Evolutionary conservation across 1,284 basidiomycete species (phyloP).

Genomic region (Trichosporon coremiiforme): DNA sequence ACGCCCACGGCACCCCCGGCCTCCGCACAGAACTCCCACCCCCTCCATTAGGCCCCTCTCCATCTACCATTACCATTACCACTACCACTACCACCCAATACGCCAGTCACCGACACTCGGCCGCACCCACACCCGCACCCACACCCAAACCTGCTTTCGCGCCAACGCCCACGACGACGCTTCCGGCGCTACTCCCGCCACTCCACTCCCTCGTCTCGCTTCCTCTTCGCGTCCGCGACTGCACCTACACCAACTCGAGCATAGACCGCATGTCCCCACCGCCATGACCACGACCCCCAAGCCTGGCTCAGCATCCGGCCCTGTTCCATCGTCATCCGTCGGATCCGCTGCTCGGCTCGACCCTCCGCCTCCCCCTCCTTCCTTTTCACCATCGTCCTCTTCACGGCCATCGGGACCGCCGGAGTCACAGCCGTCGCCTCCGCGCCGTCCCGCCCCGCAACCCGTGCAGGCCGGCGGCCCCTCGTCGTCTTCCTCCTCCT

Average conservation of each 20-base stretch:
- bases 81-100: not conserved
- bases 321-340: not conserved
- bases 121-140: not conserved
- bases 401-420: not conserved
- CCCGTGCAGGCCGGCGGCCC: not conserved
- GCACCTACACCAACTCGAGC: not conserved
- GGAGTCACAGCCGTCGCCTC: not conserved
- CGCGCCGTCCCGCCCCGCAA: not conserved
- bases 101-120: not conserved
- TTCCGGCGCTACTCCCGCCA: not conserved
- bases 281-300: constrained; percentile 4
- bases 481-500: not conserved
- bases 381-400: not conserved
- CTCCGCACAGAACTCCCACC: not conserved
- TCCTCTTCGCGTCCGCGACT: not conserved
- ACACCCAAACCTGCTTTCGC: no score
- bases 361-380: not conserved
- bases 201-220: not conserved
- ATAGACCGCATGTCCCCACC: constrained; percentile 1
- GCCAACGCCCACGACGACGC: not conserved
- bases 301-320: constrained; percentile 1
- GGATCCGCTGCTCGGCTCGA: not conserved
- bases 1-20: no score
- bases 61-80: not conserved
- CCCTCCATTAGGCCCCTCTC: not conserved